Evolutionary conservation across 2,329 filamentous ascomycete genomes (phyloP), one percentile per base, ranked within the genome.

Genomic region (Leptographium wingfieldii): DNA sequence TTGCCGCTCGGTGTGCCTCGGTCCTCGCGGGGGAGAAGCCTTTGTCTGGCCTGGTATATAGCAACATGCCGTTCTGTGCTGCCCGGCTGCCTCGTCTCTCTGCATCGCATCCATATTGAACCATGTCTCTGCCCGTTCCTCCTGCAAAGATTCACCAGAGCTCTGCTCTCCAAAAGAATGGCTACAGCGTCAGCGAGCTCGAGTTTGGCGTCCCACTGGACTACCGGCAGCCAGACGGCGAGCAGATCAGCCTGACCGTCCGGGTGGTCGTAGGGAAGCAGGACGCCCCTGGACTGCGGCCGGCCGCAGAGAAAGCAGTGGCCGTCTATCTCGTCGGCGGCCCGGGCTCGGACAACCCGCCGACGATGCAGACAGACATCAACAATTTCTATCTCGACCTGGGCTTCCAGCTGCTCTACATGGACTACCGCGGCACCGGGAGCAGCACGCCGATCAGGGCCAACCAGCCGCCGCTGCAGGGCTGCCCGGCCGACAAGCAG

Each of bases 361-460:
- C 60, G 2, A 59, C 53, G 22, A 53, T 40, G 1, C 49, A 59
- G 14, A 53, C 62, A 3, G 29, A 46, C 4, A 81, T 85, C 69
- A 83, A 83, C 55, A 73, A 79, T 11, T 74, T 74, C n/a, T 73
- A 86, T 48, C 75, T 90, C 6, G 79, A 82, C 56, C 81, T 80
- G 66, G 86, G 86, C 2, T 89, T 87, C 65, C 81, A 86, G 68
- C 74, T 84, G 22, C 75, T 91, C 1, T 84, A 82, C 65, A 76
- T 90, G 33, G 86, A 91, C 67, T 87, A 90, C 68, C 79, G 87
- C 31, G 87, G 87, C 9, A 90, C 86, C 2, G 87, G 87, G 1
- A 72, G 86, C 3, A 87, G 83, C 62, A 81, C 77, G 12, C 80
- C 83, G 0, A 76, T 89, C 40, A 81, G 80, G 2, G 80, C 84